These are phyloP conservation scores for Lantana camara DNA, from an alignment of 257 asterid genomes.

Conservation along the genomic window DNA sequence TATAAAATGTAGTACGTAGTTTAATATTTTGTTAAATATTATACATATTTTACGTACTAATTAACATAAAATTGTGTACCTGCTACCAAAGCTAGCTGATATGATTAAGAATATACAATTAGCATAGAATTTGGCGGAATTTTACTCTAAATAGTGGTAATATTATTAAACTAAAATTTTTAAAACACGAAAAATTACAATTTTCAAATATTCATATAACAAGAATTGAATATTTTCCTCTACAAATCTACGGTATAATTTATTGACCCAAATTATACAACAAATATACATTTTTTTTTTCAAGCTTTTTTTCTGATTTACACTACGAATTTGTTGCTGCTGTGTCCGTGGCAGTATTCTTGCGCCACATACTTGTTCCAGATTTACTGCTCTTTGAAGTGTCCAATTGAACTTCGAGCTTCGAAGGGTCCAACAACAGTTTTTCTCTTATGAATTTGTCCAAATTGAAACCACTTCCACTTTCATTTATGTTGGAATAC, in stretches of 20 bases:
- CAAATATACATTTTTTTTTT: slow-evolving; percentile 22
- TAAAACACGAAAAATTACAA: too few species aligned
- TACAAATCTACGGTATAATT: slow-evolving; percentile 6
- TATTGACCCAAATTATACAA: slow-evolving; percentile 1
- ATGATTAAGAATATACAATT: too few species aligned
- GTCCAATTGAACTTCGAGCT: slow-evolving; percentile 54
- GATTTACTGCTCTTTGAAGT: slow-evolving; percentile 37
- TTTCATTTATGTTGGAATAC: slow-evolving; percentile 4
- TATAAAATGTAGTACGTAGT: too few species aligned
- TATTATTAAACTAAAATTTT: too few species aligned
- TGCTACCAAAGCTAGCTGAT: too few species aligned
- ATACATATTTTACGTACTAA: too few species aligned
- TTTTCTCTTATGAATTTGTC: slow-evolving; percentile 64
- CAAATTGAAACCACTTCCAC: slow-evolving; percentile 59
- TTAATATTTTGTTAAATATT: too few species aligned
- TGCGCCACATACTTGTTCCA: slow-evolving; percentile 33
- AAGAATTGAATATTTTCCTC: neutral
- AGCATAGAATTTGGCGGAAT: too few species aligned
- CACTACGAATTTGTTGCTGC: slow-evolving; percentile 20
- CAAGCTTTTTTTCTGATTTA: neutral
- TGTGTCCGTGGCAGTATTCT: slow-evolving; percentile 22
- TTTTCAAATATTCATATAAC: neutral
- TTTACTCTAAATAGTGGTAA: too few species aligned
- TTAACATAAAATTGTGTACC: too few species aligned
- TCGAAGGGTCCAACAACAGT: slow-evolving; percentile 67